A percentile compares a stretch with the other conserved stretches of the same genome.
phyloP scores from a whole-genome alignment of 2,329 filamentous ascomycete species.

The Capronia americana region DNA sequence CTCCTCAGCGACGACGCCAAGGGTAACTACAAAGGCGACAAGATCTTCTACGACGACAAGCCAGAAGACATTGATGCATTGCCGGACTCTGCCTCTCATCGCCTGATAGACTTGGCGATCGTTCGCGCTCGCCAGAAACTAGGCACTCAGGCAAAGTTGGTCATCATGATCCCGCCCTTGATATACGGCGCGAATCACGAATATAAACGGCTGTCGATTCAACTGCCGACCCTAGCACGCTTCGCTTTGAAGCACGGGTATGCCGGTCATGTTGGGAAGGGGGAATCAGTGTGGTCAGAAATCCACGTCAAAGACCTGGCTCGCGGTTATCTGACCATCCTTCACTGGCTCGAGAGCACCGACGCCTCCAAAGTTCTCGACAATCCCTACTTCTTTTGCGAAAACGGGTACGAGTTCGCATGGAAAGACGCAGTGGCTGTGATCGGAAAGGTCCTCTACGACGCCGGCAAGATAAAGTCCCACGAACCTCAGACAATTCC shows the following conservation, averaged over 20 bases:
- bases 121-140: conserved; percentile 47
- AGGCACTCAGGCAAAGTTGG: conserved; percentile 51
- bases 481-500: conserved; percentile 48
- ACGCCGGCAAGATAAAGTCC: conserved; percentile 49
- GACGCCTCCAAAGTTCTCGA: conserved; percentile 43
- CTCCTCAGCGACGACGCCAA: conserved; percentile 49
- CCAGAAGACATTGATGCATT: conserved; percentile 51
- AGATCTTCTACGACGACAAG: conserved; percentile 53
- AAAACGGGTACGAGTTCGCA: conserved; percentile 53
- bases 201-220: conserved; percentile 54
- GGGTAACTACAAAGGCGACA: conserved; percentile 47
- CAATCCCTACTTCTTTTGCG: conserved; percentile 60
- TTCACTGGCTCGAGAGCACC: conserved; percentile 54
- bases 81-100: conserved; percentile 53
- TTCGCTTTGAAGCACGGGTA: conserved; percentile 58
- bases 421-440: conserved; percentile 52
- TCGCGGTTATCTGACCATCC: conserved; percentile 52
- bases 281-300: conserved; percentile 50
- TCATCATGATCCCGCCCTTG: conserved; percentile 56
- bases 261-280: conserved; percentile 54
- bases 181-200: conserved; percentile 54
- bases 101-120: conserved; percentile 55
- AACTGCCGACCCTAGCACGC: conserved; percentile 55
- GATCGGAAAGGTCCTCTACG: conserved; percentile 49
- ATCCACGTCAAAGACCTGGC: conserved; percentile 59